Evolutionary conservation across 257 asterid genomes (phyloP).

Genomic region (Rauvolfia tetraphylla): DNA sequence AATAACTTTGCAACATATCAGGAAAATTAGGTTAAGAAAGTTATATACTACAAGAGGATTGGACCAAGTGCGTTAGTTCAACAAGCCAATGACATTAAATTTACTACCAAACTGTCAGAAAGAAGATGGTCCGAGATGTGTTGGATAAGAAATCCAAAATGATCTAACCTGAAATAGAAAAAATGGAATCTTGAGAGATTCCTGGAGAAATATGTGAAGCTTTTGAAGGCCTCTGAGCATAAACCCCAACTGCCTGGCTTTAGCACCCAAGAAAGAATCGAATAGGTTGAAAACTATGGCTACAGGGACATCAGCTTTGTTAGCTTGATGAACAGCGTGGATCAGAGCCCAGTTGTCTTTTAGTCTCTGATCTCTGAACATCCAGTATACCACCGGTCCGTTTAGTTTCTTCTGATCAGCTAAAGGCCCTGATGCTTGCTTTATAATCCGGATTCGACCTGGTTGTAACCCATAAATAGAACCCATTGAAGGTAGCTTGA

Average conservation of each 20-base stretch:
- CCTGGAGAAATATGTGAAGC: slow-evolving; percentile 44
- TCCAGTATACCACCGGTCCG: slow-evolving; percentile 98
- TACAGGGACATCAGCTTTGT: slow-evolving; percentile 57
- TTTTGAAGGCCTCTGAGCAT: slow-evolving; percentile 84
- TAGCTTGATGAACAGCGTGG: slow-evolving; percentile 91
- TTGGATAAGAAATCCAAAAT: background rate
- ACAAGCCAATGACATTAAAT: background rate
- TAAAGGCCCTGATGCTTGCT: slow-evolving; percentile 32
- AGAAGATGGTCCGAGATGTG: background rate
- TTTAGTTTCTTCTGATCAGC: slow-evolving; percentile 14
- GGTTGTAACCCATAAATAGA: slow-evolving; percentile 51
- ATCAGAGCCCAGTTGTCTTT: slow-evolving; percentile 95
- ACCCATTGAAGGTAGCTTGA: slow-evolving; percentile 29
- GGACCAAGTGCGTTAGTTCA: background rate
- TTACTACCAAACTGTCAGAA: background rate
- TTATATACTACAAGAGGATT: background rate
- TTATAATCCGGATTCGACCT: slow-evolving; percentile 69
- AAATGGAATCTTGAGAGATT: slow-evolving; percentile 52
- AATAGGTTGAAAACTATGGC: slow-evolving; percentile 85
- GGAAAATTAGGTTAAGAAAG: background rate
- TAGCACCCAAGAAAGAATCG: slow-evolving; percentile 81
- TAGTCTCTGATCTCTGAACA: slow-evolving; percentile 96
- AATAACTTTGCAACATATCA: background rate
- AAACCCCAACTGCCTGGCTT: slow-evolving; percentile 92
- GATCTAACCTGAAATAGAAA: slow-evolving; percentile 65